These are phyloP conservation scores for Bryopsis sp. DNA, from an alignment of 139 green algal species.

Conservation along the genomic window DNA sequence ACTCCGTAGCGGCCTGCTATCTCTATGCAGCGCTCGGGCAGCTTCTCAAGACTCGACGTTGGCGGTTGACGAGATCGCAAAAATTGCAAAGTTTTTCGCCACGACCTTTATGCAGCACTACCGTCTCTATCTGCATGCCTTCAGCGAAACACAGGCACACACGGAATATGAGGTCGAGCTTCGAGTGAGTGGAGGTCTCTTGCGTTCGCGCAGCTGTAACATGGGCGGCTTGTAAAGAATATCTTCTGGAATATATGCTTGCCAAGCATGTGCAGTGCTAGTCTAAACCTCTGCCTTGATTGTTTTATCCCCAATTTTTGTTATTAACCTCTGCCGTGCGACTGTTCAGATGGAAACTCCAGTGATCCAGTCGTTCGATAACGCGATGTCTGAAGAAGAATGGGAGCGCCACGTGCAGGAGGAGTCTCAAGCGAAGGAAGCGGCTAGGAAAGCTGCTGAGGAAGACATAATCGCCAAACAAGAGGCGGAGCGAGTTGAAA, in stretches of 20 bases:
- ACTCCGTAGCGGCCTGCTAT: background rate
- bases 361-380: background rate
- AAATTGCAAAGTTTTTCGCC: background rate
- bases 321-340: too few relatives aligned
- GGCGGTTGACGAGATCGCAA: background rate
- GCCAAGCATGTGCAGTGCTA: too few relatives aligned
- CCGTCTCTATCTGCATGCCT: background rate
- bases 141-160: background rate
- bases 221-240: too few relatives aligned
- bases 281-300: too few relatives aligned
- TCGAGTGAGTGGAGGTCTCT: too few relatives aligned
- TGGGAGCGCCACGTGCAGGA: background rate
- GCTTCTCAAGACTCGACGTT: background rate
- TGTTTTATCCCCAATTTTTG: too few relatives aligned
- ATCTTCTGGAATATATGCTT: too few relatives aligned
- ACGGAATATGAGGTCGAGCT: background rate
- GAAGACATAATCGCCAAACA: background rate
- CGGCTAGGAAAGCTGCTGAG: background rate
- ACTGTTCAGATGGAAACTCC: background rate
- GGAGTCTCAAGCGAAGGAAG: background rate
- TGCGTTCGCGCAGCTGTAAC: too few relatives aligned
- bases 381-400: background rate
- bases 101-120: background rate
- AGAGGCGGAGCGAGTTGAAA: background rate
- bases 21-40: background rate